Evolutionary conservation across 2,329 filamentous ascomycete species (phyloP).

Genomic region (Hypomyces perniciosus): DNA sequence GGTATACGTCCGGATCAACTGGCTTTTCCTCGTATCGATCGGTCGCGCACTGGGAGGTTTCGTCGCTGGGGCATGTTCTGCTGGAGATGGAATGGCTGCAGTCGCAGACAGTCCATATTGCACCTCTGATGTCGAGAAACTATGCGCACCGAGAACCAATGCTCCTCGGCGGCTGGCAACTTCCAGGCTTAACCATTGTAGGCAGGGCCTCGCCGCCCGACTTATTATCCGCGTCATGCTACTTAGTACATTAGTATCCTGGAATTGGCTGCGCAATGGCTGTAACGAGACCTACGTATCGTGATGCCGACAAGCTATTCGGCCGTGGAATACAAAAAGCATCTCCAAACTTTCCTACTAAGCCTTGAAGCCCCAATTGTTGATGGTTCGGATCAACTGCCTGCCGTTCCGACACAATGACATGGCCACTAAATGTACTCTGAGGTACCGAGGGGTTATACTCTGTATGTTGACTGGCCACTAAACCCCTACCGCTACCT

Average conservation of each 20-base stretch:
- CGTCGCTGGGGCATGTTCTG: slow-evolving; percentile 53
- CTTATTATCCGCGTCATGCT: slow-evolving; percentile 19
- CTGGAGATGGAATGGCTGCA: slow-evolving; percentile 29
- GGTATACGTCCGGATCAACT: slow-evolving; percentile 79
- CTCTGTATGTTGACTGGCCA: neutral
- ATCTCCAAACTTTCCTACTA: neutral
- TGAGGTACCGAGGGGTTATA: slow-evolving; percentile 1
- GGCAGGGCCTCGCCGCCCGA: slow-evolving; percentile 16
- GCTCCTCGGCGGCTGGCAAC: slow-evolving; percentile 8
- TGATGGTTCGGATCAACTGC: slow-evolving; percentile 10
- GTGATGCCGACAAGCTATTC: neutral
- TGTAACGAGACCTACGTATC: neutral
- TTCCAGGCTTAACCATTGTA: slow-evolving; percentile 14
- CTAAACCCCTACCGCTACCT: neutral
- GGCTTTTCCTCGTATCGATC: slow-evolving; percentile 81
- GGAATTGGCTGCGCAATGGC: neutral
- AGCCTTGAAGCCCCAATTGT: neutral
- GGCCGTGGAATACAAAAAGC: neutral
- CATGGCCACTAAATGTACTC: slow-evolving; percentile 1
- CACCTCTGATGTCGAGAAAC: slow-evolving; percentile 22
- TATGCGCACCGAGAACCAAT: slow-evolving; percentile 18
- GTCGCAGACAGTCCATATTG: slow-evolving; percentile 19
- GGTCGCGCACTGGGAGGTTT: slow-evolving; percentile 86
- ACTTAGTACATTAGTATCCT: neutral
- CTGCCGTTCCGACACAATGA: slow-evolving; percentile 8